Base-by-base conservation (phyloP, 768 basidiomycete species). In the Rhodotorula sphaerocarpa region DNA sequence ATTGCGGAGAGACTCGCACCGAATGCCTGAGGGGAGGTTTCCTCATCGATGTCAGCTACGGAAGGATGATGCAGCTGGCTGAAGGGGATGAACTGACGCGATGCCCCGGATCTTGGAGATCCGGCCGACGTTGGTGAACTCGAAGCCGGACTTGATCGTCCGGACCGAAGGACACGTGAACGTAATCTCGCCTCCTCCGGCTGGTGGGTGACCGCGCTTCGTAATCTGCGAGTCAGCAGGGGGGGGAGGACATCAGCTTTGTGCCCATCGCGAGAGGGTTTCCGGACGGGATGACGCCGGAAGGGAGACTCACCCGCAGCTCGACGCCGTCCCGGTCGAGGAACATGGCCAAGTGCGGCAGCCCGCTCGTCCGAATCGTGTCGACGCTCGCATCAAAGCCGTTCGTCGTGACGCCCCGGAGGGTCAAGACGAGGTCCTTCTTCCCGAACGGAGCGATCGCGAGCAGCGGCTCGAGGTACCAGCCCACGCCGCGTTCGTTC, bases 61-160 rank as follows among this genome's bases (percentile, higher is more conserved):
- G n/a, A n/a, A n/a, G n/a, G n/a, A n/a, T n/a, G n/a, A n/a, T n/a
- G n/a, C n/a, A n/a, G n/a, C n/a, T n/a, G n/a, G n/a, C n/a, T n/a
- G n/a, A n/a, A n/a, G n/a, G n/a, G n/a, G n/a, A n/a, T n/a, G 7
- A 12, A 82, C 90, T 71, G 73, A 95, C 89, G 95, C 87, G 43
- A 97, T 86, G 41, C 95, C 95, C 54, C 95, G 82, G 75, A 99
- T 95, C 66, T 91, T 84, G 75, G 88, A 90, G 61, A 99, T 85
- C 76, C 86, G 88, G 7, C 95, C 95, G 25, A 85, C 81, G 36
- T 92, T 88, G 2, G 91, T 82, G 71, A 97, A 97, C 72, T 96
- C 88, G 53, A 97, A 73, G 0, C 72, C 72, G 20, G 89, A 92
- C 73, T 91, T 96, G 45, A 89, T 83, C 64, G 90, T 86, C 71